Conservation (phyloP, 1,284 basidiomycete species). For the Ceratobasidium papillatum region DNA sequence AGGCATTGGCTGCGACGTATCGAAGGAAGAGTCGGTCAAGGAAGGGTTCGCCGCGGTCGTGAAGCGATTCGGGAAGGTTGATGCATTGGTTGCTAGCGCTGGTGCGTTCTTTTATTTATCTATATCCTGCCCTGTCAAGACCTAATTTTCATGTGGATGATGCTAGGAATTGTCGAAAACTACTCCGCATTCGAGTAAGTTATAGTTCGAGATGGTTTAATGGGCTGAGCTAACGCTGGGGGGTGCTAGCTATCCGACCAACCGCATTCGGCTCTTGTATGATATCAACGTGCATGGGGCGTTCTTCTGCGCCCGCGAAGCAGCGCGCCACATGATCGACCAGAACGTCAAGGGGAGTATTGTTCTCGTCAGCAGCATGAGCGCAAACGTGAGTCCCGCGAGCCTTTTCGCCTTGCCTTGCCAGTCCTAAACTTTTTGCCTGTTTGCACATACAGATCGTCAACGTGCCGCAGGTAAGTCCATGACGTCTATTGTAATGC, state of each 20-base stretch:
- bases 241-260: constrained; percentile 81
- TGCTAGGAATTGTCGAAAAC: constrained; percentile 87
- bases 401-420: neutral
- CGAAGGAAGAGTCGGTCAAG: constrained; percentile 81
- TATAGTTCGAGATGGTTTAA: neutral
- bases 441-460: constrained; percentile 79
- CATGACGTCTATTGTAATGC: neutral
- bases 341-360: constrained; percentile 74
- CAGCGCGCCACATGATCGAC: constrained; percentile 81
- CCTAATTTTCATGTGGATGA: constrained; percentile 33
- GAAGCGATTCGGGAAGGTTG: constrained; percentile 81
- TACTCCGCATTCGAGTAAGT: constrained; percentile 85
- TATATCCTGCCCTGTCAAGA: constrained; percentile 14
- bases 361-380: constrained; percentile 91
- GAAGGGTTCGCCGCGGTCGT: constrained; percentile 73
- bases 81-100: constrained; percentile 88
- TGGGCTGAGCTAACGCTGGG: neutral
- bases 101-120: constrained; percentile 65
- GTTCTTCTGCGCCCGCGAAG: constrained; percentile 94
- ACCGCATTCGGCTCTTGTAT: constrained; percentile 82
- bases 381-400: constrained; percentile 71
- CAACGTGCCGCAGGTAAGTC: constrained; percentile 78
- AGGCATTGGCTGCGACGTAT: constrained; percentile 88
- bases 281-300: constrained; percentile 95
- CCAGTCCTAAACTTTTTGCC: constrained; percentile 43